These are phyloP conservation scores for Trichosanthes cucumerina DNA, from an alignment of 306 rosid genomes.

Conservation along the genomic window DNA sequence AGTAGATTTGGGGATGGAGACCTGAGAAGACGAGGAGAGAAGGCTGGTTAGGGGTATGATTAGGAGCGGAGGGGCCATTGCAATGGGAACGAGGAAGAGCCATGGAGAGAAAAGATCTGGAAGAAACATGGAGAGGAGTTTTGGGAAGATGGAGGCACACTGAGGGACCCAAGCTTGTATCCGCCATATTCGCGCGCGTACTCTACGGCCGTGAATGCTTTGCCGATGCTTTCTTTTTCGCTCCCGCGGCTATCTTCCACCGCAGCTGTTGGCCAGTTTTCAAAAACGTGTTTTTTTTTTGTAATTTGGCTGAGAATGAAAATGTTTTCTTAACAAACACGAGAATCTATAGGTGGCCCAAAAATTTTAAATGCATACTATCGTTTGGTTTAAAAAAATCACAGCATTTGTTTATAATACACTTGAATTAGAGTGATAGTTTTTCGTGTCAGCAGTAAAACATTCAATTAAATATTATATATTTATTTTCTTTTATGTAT, in stretches of 20 bases:
- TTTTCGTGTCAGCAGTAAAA: no score
- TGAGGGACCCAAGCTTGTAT: conserved; percentile 39
- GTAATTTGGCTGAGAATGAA: no score
- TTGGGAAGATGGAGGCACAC: conserved; percentile 14
- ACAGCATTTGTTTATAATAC: no score
- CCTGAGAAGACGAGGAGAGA: conserved; percentile 80
- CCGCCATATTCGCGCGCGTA: conserved; percentile 32
- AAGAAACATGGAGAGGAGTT: conserved; percentile 9
- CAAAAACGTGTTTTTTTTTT: no score
- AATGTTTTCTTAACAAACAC: no score
- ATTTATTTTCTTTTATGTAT: no score
- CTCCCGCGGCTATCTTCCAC: neutral
- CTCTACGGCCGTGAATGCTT: neutral
- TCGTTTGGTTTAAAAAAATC: no score
- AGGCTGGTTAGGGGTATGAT: conserved; percentile 34
- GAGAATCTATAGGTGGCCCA: no score
- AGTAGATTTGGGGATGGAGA: neutral
- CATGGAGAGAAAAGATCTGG: conserved; percentile 31
- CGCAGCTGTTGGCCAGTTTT: neutral
- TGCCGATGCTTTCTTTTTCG: neutral
- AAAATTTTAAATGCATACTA: no score
- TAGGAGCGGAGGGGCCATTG: conserved; percentile 29
- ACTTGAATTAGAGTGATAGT: no score
- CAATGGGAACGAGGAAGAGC: conserved; percentile 34
- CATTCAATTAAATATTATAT: no score